These are phyloP conservation scores for Cinchona pubescens DNA, from an alignment of 257 asterid genomes.

Conservation along the genomic window DNA sequence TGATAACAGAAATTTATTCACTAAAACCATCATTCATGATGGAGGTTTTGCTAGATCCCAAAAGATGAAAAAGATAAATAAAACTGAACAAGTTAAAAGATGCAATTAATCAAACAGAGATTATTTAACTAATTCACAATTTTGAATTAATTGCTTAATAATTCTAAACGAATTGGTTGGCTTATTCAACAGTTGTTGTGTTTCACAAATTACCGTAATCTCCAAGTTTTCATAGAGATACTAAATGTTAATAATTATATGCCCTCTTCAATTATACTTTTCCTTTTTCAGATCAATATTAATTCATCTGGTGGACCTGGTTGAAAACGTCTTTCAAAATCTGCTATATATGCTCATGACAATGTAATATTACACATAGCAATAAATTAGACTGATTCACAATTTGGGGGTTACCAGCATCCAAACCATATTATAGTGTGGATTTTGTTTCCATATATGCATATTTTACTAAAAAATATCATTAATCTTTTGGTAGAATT, in stretches of 20 bases:
- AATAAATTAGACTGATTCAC: not conserved
- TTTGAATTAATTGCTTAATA: not conserved
- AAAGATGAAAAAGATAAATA: not conserved
- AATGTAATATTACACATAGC: not conserved
- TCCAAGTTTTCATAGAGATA: not conserved
- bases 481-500: too few relatives aligned
- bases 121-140: not conserved
- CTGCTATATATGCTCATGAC: too few relatives aligned
- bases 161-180: not conserved
- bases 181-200: not conserved
- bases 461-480: too few relatives aligned
- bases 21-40: not conserved
- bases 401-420: not conserved
- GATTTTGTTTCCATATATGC: not conserved
- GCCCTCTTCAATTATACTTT: too few relatives aligned
- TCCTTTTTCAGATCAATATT: not conserved
- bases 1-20: too few relatives aligned
- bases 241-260: too few relatives aligned
- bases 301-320: not conserved
- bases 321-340: not conserved
- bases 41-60: not conserved
- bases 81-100: too few relatives aligned
- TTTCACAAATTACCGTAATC: not conserved
- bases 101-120: not conserved
- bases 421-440: not conserved